Base-by-base conservation (phyloP, 2,329 filamentous ascomycete genomes). In the Colletotrichum sp. region DNA sequence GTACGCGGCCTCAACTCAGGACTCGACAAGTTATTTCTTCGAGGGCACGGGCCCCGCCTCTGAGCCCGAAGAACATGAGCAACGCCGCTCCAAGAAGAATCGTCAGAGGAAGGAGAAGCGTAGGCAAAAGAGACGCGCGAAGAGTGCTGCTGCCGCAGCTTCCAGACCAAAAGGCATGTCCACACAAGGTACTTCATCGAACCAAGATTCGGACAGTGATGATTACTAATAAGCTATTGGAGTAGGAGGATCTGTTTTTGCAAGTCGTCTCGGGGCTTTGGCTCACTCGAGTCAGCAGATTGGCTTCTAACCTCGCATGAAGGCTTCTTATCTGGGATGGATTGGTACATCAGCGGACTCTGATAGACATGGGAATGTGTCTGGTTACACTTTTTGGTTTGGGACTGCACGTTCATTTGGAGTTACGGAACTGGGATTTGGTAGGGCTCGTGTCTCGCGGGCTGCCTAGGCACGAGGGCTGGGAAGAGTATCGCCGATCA, bases 361-460 rank as follows among this genome's bases (percentile, higher is more conserved):
- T 49, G 18, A 13, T 21, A 2, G 44, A 0, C 0, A 49, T 0
- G n/a, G 13, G 44, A 3, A 2, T 21, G 10, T 12, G 44, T 52
- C 6, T 52, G 44, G 4, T 21, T 7, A 13, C 44, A 2, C 0
- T 1, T 1, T 21, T 49, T 4, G 2, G 0, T 52, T 52, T 21
- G 44, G 44, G n/a, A 52, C n/a, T 52, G 44, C n/a, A 0, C 4
- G 44, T 24, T 52, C 12, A 2, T 52, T 13, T 13, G 44, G 44
- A 52, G 10, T 52, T 0, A 13, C 44, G 3, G 44, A 2, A 5
- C 0, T 13, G n/a, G 44, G n/a, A 52, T 13, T 7, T 52, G n/a
- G 2, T 52, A 21, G n/a, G 44, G n/a, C n/a, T 52, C 44, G 1
- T 24, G 44, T 52, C 2, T 52, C n/a, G 6, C n/a, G 6, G n/a